phyloP scores from a whole-genome alignment of 345 rosid species.

The Euphorbia pulcherrima region DNA sequence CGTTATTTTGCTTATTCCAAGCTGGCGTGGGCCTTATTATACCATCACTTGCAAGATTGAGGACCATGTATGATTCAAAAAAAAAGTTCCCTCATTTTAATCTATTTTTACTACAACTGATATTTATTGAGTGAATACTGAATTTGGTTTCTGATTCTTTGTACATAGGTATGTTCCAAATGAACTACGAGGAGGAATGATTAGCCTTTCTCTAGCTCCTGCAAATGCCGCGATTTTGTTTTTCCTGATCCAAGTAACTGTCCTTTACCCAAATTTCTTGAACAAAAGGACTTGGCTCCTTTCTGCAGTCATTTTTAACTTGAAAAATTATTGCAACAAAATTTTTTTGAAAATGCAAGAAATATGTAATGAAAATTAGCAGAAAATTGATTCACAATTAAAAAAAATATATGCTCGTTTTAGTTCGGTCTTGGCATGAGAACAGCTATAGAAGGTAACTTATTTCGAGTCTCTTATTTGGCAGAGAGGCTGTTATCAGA shows the following conservation, averaged over 20 bases:
- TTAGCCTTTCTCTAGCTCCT: constrained; percentile 76
- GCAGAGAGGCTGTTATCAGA: constrained; percentile 69
- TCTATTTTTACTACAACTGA: neutral
- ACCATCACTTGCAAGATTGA: constrained; percentile 90
- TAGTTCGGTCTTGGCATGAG: too few relatives aligned
- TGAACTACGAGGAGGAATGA: constrained; percentile 95
- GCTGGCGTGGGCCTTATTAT: constrained; percentile 59
- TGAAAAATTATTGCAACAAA: neutral
- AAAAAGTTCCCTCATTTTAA: neutral
- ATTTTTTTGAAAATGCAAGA: neutral
- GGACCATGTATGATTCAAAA: constrained; percentile 81
- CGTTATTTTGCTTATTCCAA: constrained; percentile 72
- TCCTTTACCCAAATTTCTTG: constrained; percentile 11
- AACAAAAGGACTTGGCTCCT: constrained; percentile 2
- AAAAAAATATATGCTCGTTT: too few relatives aligned
- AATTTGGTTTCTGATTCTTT: constrained; percentile 16
- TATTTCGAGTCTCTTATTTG: constrained; percentile 23
- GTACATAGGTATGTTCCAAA: constrained; percentile 74
- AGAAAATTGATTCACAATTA: too few relatives aligned
- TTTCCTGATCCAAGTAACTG: constrained; percentile 52
- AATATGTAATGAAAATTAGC: too few relatives aligned
- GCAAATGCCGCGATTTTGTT: constrained; percentile 68
- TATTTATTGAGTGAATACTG: constrained; percentile 10
- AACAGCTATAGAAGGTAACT: neutral
- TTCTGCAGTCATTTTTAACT: neutral